phyloP scores from a whole-genome alignment of 148 eudicot species.

The Hydrangea macrophylla region DNA sequence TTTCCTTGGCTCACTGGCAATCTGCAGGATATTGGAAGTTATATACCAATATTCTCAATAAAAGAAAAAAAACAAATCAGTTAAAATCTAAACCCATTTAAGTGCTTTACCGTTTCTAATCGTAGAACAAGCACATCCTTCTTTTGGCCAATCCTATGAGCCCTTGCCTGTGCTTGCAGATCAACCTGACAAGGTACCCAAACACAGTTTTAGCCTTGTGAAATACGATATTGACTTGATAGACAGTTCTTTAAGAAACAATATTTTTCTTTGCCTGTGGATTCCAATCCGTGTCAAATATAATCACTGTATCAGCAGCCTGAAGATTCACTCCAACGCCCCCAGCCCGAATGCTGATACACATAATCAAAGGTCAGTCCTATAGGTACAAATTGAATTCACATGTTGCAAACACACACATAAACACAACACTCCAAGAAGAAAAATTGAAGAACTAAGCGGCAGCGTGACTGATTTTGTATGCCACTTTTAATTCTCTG shows the following conservation, averaged over 20 bases:
- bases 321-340: slow-evolving; percentile 99
- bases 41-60: slow-evolving; percentile 4
- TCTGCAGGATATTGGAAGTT: slow-evolving; percentile 8
- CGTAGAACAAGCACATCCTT: slow-evolving; percentile 99
- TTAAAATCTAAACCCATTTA: slow-evolving; percentile 3
- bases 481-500: neutral
- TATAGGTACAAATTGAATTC: neutral
- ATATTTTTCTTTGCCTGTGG: slow-evolving; percentile 66
- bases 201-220: slow-evolving; percentile 1
- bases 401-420: neutral
- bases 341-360: slow-evolving; percentile 91
- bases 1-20: neutral
- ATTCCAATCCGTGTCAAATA: slow-evolving; percentile 99
- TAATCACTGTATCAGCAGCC: slow-evolving; percentile 99
- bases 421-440: neutral
- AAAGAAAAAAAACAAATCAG: too few relatives aligned
- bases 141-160: slow-evolving; percentile 99
- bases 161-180: slow-evolving; percentile 99
- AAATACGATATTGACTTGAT: neutral
- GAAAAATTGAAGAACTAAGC: neutral
- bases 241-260: neutral
- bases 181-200: slow-evolving; percentile 62
- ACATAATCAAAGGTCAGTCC: slow-evolving; percentile 9
- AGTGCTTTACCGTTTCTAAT: slow-evolving; percentile 75
- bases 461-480: neutral